Evolutionary conservation across 192 early-diverging fungal genomes (phyloP), one percentile per base, ranked within the genome.

Genomic region (Coemansia sp.): DNA sequence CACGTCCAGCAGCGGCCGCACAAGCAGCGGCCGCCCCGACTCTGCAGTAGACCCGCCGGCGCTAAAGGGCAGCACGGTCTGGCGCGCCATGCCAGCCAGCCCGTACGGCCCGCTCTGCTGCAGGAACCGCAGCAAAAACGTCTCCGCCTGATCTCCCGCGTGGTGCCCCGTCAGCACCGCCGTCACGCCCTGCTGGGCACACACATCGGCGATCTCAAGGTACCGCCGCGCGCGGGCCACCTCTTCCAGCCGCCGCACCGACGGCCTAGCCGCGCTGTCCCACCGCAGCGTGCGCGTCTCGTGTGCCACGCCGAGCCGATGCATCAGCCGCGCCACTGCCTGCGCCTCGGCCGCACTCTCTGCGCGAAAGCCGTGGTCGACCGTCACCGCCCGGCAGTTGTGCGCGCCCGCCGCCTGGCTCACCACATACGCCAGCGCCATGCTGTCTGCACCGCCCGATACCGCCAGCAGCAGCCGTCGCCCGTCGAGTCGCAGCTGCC

Each of bases 361-460:
- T 18, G 63, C 35, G 27, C 74, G 50, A 22, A 71, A 67, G 9
- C 67, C 62, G 9, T 77, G 74, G 36, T 77, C 74, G 1, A 77
- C 53, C 1, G 74, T 77, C 5, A 77, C 27, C 3, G 74, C 74
- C 10, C 41, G 15, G 57, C 67, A 71, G 42, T 62, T 61, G 10
- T 27, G 18, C 10, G 62, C 15, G 3, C 59, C 62, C 0, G 39
- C 53, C 13, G 63, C 59, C 0, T 28, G 58, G 11, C 63, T 63
- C 50, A 59, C 55, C 10, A 70, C 15, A 42, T 58, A 77, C 22
- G 74, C 67, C 23, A 77, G 50, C 37, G 74, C 74, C 67, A 77
- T 71, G 42, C 74, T 77, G 46, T 77, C 74, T 5, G 67, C 74
- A 2, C 74, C 74, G 26, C 74, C 74, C 2, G 74, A 77, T 27